Base-by-base conservation (phyloP, 805 yeast species). In the Zygosaccharomyces bisporus region DNA sequence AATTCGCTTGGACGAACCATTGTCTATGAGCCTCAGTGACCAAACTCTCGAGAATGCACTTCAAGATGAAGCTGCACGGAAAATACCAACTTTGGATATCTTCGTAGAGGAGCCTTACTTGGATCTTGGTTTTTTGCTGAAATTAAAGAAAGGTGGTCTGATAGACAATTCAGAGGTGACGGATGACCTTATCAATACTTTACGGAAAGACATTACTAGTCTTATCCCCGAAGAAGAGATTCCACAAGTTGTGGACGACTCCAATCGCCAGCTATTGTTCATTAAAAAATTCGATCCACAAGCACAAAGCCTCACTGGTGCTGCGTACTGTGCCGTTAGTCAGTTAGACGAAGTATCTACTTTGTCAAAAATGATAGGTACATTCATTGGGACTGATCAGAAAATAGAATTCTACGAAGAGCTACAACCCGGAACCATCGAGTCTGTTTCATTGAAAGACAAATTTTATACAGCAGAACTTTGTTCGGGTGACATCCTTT, bases 201-300 rank as follows among this genome's bases (percentile, higher is more conserved):
- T 60, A 5, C 54, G 64, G 37, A 19, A 40, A 2, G 52, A 53
- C 34, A 17, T 56, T 16, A 41, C 44, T 5, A 43, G 41, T 9
- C n/a, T 45, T 10, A 51, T 46, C 5, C 33, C 48, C 1, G 30
- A 35, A 10, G 43, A 49, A 7, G 46, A 48, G 12, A 34, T 41
- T 4, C 56, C 57, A 3, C 37, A 31, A 6, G 30, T 51, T 17
- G 6, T 43, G n/a, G 49, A 52, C 12, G 35, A 47, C n/a, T 45
- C 44, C 7, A 46, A 50, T 9, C 39, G 46, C 13, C 49, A 47
- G 18, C 39, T 74, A 29, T 18, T 76, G 7, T 79, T 83, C 52
- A 53, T 88, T 40, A 88, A 89, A 61, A 73, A 73, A 50, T 88
- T 83, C 64, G 90, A 88, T 56, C 73, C 72, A 1, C 57, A 60